phyloP scores from a whole-genome alignment of 768 basidiomycete genomes.

The Mycena polygramma region DNA sequence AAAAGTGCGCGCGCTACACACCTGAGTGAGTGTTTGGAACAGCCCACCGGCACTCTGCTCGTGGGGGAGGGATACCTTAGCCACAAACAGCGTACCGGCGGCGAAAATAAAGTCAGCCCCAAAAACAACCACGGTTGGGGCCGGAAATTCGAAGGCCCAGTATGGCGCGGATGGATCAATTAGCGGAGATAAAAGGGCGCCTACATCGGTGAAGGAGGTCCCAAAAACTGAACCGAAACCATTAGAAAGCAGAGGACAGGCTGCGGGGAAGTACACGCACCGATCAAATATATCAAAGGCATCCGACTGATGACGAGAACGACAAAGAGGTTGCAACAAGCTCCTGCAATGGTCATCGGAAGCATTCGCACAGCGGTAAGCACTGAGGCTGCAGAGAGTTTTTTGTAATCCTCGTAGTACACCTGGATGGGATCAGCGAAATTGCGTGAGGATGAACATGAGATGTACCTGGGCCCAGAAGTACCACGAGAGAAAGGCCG shows the following conservation, averaged over 20 bases:
- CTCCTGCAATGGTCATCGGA: conserved; percentile 81
- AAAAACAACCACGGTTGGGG: conserved; percentile 72
- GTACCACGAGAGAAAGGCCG: conserved; percentile 66
- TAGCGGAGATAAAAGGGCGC: conserved; percentile 76
- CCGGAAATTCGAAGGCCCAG: conserved; percentile 85
- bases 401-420: conserved; percentile 78
- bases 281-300: conserved; percentile 67
- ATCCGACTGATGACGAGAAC: conserved; percentile 70
- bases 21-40: conserved; percentile 86
- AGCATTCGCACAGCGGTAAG: conserved; percentile 75
- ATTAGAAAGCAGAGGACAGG: neutral
- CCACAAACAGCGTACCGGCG: conserved; percentile 82
- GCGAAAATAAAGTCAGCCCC: conserved; percentile 86
- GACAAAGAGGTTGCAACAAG: conserved; percentile 74
- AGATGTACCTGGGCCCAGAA: conserved; percentile 50
- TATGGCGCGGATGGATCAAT: conserved; percentile 70
- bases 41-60: conserved; percentile 85
- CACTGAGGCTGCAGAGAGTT: conserved; percentile 67
- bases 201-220: conserved; percentile 67
- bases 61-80: conserved; percentile 73
- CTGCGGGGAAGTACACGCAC: conserved; percentile 47
- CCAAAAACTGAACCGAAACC: conserved; percentile 51
- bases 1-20: conserved; percentile 34
- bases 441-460: neutral
- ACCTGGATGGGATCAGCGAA: conserved; percentile 52